phyloP scores from a whole-genome alignment of 2,329 filamentous ascomycete genomes.

The Hypoxylon sp. region DNA sequence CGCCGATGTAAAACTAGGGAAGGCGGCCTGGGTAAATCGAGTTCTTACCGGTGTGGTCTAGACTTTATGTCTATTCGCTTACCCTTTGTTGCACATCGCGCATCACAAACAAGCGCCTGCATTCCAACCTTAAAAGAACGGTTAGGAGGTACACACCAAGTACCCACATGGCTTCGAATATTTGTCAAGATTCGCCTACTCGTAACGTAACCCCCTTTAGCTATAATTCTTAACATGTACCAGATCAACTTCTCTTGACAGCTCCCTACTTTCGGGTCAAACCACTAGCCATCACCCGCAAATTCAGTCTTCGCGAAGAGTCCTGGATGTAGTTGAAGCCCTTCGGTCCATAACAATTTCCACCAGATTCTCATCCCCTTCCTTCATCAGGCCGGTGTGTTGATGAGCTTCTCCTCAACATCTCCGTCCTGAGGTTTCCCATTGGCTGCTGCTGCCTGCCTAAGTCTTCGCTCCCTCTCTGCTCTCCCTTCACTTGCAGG shows the following conservation, averaged over 20 bases:
- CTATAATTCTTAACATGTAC: background rate
- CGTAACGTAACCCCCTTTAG: background rate
- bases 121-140: background rate
- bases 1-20: background rate
- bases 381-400: slow-evolving; percentile 27
- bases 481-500: slow-evolving; percentile 52
- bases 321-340: background rate
- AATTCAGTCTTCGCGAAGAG: background rate
- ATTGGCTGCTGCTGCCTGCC: slow-evolving; percentile 34
- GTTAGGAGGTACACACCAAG: background rate
- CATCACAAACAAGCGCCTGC: background rate
- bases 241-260: background rate
- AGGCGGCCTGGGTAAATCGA: background rate
- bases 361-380: background rate
- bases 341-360: background rate
- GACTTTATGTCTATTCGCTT: background rate
- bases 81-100: background rate
- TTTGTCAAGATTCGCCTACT: background rate
- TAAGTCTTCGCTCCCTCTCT: slow-evolving; percentile 48
- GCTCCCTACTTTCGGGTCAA: background rate
- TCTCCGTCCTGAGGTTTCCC: background rate
- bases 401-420: slow-evolving; percentile 24
- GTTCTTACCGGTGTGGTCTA: background rate
- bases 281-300: background rate
- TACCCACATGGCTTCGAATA: background rate